Conservation (phyloP, 2,329 filamentous ascomycete genomes). For the Aspergillus arachidicola region DNA sequence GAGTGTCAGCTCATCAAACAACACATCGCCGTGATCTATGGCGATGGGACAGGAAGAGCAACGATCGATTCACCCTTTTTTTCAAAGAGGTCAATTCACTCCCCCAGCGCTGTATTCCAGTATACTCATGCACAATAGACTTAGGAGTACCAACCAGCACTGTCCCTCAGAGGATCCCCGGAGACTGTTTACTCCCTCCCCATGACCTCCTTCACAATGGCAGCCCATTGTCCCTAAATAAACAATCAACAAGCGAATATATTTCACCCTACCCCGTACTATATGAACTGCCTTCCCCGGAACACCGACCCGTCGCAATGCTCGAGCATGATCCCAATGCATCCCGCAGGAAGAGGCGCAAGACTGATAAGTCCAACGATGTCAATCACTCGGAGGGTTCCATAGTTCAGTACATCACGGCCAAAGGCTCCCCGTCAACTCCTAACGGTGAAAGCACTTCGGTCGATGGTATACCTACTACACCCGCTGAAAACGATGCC, state of each 20-base stretch:
- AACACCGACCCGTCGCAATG: conserved; percentile 4
- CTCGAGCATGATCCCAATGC: conserved; percentile 38
- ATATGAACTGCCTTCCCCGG: conserved; percentile 5
- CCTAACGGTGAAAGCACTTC: neutral
- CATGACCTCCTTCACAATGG: conserved; percentile 7
- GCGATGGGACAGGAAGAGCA: conserved; percentile 44
- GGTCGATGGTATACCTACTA: neutral
- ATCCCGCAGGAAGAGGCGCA: conserved; percentile 40
- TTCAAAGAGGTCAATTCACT: conserved; percentile 38
- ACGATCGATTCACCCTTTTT: conserved; percentile 45
- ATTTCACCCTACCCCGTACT: neutral
- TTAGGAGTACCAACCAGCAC: conserved; percentile 12
- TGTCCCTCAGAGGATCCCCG: conserved; percentile 5
- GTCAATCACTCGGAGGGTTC: neutral
- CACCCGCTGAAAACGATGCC: neutral
- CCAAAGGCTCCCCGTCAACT: neutral
- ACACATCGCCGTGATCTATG: conserved; percentile 30
- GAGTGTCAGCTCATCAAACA: conserved; percentile 29
- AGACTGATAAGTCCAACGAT: conserved; percentile 24
- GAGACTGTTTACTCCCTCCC: conserved; percentile 3
- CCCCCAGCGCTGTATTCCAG: neutral
- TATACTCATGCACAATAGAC: conserved; percentile 23
- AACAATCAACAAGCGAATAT: neutral
- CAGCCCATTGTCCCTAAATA: neutral
- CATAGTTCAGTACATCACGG: conserved; percentile 1